Percentiles rank a stretch among this genome's conserved stretches.
Conservation (phyloP, 2,329 filamentous ascomycete genomes). For the Trichothecium sympodiale region DNA sequence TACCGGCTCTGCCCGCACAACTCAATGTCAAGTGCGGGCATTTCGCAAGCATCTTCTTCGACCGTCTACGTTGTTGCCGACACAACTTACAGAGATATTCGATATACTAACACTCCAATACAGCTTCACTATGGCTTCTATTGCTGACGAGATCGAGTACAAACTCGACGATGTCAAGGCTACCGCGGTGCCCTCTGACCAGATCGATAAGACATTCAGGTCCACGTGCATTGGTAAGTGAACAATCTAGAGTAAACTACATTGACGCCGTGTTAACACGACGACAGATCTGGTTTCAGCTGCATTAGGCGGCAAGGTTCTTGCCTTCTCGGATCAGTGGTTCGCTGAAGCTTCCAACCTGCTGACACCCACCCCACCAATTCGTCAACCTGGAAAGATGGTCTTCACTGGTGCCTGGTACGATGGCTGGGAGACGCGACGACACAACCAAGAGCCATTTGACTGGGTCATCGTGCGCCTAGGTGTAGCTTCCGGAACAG, state of each 20-base stretch:
- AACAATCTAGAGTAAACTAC: too few species aligned
- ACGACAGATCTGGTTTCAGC: slow-evolving; percentile 47
- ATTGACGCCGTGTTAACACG: too few species aligned
- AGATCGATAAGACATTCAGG: slow-evolving; percentile 51
- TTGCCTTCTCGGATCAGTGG: slow-evolving; percentile 58
- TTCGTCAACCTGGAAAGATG: slow-evolving; percentile 55
- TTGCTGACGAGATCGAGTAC: slow-evolving; percentile 39
- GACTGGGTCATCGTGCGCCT: slow-evolving; percentile 58
- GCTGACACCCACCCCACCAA: slow-evolving; percentile 50
- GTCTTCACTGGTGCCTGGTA: slow-evolving; percentile 61
- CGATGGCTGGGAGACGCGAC: slow-evolving; percentile 58
- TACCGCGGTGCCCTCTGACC: slow-evolving; percentile 34
- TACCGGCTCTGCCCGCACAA: too few species aligned
- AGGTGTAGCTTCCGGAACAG: slow-evolving; percentile 58
- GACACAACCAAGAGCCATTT: slow-evolving; percentile 53
- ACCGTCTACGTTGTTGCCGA: background rate
- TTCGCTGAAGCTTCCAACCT: slow-evolving; percentile 57
- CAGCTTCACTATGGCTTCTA: slow-evolving; percentile 21
- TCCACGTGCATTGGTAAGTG: slow-evolving; percentile 49
- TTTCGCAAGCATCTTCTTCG: too few species aligned
- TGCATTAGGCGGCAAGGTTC: slow-evolving; percentile 49
- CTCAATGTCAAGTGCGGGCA: too few species aligned
- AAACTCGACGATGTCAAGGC: slow-evolving; percentile 43
- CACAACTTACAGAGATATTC: too few species aligned
- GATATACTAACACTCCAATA: too few species aligned